These are phyloP conservation scores for Lentithecium fluviatile DNA, from an alignment of 495 filamentous ascomycete species.

Conservation along the genomic window DNA sequence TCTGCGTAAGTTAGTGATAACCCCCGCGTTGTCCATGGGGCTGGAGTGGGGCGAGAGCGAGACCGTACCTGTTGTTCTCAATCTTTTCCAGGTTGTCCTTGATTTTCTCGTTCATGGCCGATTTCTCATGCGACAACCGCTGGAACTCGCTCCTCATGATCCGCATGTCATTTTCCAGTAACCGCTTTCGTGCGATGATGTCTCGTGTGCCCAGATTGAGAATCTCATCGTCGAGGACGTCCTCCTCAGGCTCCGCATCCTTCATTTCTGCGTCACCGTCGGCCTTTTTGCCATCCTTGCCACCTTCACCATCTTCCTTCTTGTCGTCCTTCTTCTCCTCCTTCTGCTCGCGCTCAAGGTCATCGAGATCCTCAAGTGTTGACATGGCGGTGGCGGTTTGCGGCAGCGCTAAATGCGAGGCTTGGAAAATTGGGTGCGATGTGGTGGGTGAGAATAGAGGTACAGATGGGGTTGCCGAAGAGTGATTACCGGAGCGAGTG, in stretches of 20 bases:
- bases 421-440: not conserved
- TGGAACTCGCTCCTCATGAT: constrained; percentile 99
- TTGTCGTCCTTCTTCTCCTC: constrained; percentile 66
- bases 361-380: constrained; percentile 81
- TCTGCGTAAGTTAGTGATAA: constrained; percentile 48
- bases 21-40: not conserved
- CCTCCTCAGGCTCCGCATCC: constrained; percentile 69
- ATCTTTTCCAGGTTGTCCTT: constrained; percentile 99
- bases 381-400: constrained; percentile 59
- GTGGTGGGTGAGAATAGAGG: not conserved
- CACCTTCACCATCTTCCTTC: constrained; percentile 50
- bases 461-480: not conserved
- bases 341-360: constrained; percentile 73
- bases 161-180: constrained; percentile 93
- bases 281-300: constrained; percentile 53
- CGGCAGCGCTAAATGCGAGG: not conserved
- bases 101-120: constrained; percentile 94
- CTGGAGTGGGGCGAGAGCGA: not conserved
- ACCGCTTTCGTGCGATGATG: constrained; percentile 78
- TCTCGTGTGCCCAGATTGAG: constrained; percentile 86
- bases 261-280: constrained; percentile 84
- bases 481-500: not conserved
- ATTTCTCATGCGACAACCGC: constrained; percentile 90
- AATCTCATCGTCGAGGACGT: constrained; percentile 77
- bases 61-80: constrained; percentile 87